Percentiles rank a stretch among this genome's conserved stretches.
Conservation (phyloP, 129 eudicot species). For the Flaveria linearis region DNA sequence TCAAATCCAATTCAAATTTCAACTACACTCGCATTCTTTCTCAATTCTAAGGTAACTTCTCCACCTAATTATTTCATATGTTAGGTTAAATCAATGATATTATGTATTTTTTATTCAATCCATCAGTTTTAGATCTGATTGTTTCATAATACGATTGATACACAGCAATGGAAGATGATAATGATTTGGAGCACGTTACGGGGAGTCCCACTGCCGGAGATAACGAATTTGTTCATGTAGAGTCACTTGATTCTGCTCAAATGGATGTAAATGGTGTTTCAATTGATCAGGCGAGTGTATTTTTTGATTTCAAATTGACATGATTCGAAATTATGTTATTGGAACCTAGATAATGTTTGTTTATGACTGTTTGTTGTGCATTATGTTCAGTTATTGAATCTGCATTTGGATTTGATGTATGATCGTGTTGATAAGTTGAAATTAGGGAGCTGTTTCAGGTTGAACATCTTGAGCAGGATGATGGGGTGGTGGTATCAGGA, state of each 20-base stretch:
- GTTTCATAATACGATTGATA: slow-evolving; percentile 30
- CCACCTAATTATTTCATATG: slow-evolving; percentile 18
- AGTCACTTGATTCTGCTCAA: slow-evolving; percentile 42
- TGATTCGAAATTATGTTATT: background rate
- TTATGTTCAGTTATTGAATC: background rate
- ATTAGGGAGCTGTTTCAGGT: slow-evolving; percentile 33
- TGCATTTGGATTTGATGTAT: slow-evolving; percentile 8
- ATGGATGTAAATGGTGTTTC: slow-evolving; percentile 30
- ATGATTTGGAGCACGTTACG: slow-evolving; percentile 43
- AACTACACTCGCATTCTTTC: slow-evolving; percentile 31
- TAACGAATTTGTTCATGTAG: slow-evolving; percentile 40
- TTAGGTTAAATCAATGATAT: background rate
- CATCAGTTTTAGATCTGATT: slow-evolving; percentile 40
- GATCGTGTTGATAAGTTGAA: slow-evolving; percentile 22
- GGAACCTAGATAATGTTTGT: background rate
- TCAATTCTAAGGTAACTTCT: slow-evolving; percentile 26
- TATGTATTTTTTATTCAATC: slow-evolving; percentile 12
- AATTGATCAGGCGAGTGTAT: slow-evolving; percentile 41
- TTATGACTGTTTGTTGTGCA: background rate
- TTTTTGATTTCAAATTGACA: background rate
- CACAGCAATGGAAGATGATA: slow-evolving; percentile 54
- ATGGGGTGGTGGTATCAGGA: slow-evolving; percentile 60
- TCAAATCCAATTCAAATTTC: slow-evolving; percentile 38
- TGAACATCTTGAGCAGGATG: slow-evolving; percentile 47
- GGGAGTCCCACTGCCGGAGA: slow-evolving; percentile 42